phyloP scores from a whole-genome alignment of 495 filamentous ascomycete genomes.

The Peziza echinospora region DNA sequence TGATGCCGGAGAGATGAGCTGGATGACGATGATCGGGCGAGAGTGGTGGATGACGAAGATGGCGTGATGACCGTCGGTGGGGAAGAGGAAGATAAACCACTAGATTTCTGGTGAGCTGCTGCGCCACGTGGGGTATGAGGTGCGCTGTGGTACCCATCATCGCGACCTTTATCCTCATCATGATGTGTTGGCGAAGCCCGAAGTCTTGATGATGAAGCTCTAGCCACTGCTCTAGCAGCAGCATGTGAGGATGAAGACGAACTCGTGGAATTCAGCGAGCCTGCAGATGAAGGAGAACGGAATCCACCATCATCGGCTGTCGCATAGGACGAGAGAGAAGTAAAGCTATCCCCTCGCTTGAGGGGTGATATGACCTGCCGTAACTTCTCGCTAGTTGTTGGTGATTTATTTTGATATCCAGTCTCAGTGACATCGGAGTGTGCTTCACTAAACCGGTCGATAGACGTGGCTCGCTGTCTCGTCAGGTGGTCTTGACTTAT shows the following conservation, averaged over 20 bases:
- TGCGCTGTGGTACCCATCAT: conserved; percentile 18
- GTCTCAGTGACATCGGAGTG: neutral
- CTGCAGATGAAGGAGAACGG: conserved; percentile 1
- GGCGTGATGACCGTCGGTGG: neutral
- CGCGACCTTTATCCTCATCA: conserved; percentile 4
- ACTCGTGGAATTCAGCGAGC: neutral
- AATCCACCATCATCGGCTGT: conserved; percentile 10
- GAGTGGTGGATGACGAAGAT: neutral
- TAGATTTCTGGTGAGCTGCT: neutral
- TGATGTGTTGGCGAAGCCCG: conserved; percentile 4
- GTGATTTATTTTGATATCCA: neutral
- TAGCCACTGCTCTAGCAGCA: neutral
- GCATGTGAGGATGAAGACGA: neutral
- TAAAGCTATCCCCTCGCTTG: conserved; percentile 10
- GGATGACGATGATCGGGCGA: neutral
- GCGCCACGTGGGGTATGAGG: conserved; percentile 13
- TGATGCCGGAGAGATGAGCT: neutral
- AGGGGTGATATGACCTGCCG: neutral
- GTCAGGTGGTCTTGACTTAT: neutral
- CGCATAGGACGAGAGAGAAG: conserved; percentile 15
- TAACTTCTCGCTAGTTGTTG: neutral
- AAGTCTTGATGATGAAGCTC: neutral
- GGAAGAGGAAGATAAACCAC: neutral
- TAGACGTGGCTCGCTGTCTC: neutral
- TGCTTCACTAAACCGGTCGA: neutral